Evolutionary conservation across 1,284 basidiomycete species (phyloP).

Genomic region (Sanghuangporus weigelae): DNA sequence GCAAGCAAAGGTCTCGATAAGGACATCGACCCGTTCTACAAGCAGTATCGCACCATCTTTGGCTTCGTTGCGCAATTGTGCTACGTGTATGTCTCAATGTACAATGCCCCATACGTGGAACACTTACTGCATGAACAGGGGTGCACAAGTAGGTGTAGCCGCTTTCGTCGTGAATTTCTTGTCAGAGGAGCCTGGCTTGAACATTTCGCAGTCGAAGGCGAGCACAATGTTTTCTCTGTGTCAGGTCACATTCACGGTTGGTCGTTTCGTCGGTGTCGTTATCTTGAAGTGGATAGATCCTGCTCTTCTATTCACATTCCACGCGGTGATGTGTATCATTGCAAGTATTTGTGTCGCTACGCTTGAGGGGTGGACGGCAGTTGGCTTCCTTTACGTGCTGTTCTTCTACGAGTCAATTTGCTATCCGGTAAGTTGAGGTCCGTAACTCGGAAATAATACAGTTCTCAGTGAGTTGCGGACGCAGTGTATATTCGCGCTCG

Average conservation of each 20-base stretch:
- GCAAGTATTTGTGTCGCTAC: constrained; percentile 53
- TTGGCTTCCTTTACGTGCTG: constrained; percentile 60
- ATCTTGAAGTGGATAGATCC: constrained; percentile 63
- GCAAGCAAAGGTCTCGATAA: constrained; percentile 36
- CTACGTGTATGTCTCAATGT: constrained; percentile 45
- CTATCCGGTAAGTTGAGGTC: constrained; percentile 44
- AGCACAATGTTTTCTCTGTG: constrained; percentile 68
- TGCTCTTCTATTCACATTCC: constrained; percentile 55
- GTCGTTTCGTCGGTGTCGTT: constrained; percentile 59
- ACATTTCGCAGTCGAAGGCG: constrained; percentile 47
- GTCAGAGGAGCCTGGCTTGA: constrained; percentile 49
- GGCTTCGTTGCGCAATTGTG: constrained; percentile 70
- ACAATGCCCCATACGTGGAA: not conserved
- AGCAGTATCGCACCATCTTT: constrained; percentile 66
- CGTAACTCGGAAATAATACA: not conserved
- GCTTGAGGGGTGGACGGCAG: constrained; percentile 47
- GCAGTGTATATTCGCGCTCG: constrained; percentile 66
- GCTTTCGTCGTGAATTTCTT: constrained; percentile 71
- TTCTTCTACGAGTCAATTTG: constrained; percentile 79
- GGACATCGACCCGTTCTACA: constrained; percentile 58
- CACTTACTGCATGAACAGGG: constrained; percentile 33
- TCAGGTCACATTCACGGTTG: constrained; percentile 68
- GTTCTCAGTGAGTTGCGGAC: not conserved
- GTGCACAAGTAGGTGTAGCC: constrained; percentile 71
- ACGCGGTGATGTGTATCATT: constrained; percentile 45